These are phyloP conservation scores for Geotrichum citri-aurantii DNA, from an alignment of 1,139 yeast genomes.

Conservation along the genomic window DNA sequence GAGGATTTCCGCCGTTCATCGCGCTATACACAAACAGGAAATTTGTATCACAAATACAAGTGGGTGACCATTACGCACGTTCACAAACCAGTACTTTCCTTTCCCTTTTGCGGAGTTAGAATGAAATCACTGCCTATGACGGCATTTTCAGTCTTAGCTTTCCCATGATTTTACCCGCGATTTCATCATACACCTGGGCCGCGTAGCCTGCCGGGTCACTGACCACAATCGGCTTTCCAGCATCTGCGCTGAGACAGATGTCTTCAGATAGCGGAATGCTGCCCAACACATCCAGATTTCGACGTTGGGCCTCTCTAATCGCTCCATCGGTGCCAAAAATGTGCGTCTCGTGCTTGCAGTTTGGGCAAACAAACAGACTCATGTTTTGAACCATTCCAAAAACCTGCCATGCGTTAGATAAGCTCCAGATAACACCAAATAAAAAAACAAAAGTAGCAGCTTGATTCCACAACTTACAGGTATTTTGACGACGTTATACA, in stretches of 20 bases:
- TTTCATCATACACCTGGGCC: conserved; percentile 8
- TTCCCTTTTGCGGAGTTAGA: not conserved
- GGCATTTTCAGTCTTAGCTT: conserved; percentile 6
- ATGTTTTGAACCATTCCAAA: conserved; percentile 78
- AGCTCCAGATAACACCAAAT: conserved; percentile 17
- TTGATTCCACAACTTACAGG: conserved; percentile 39
- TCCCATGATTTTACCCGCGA: conserved; percentile 7
- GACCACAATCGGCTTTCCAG: conserved; percentile 59
- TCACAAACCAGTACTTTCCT: not conserved
- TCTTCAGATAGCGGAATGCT: conserved; percentile 60
- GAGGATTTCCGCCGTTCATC: not conserved
- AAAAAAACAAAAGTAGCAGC: not conserved
- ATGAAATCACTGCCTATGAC: not conserved
- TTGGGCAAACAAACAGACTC: conserved; percentile 73
- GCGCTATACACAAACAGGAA: not conserved
- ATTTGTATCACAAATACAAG: not conserved
- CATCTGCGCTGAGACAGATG: conserved; percentile 59
- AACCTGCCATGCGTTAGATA: conserved; percentile 28
- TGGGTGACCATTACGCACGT: not conserved
- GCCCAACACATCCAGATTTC: conserved; percentile 51
- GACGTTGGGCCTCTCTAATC: conserved; percentile 48
- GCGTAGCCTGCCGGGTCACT: conserved; percentile 37
- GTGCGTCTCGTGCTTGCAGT: conserved; percentile 67
- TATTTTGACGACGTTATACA: conserved; percentile 70
- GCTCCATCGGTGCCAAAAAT: conserved; percentile 72